phyloP scores from a whole-genome alignment of 768 basidiomycete species.

The Candolleomyces aberdarensis region DNA sequence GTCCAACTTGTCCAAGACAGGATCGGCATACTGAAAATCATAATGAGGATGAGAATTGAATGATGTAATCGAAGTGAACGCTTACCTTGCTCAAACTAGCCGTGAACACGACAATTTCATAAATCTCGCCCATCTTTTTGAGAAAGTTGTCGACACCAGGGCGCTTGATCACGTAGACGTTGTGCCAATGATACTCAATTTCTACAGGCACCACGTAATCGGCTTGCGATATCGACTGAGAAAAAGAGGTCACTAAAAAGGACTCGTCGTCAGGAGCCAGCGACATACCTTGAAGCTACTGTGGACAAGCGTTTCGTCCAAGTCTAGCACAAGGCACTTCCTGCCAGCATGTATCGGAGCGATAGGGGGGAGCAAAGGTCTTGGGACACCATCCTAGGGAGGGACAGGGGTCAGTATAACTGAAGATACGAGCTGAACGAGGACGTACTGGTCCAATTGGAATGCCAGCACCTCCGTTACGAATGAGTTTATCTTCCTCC shows the following conservation, averaged over 20 bases:
- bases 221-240: conserved; percentile 86
- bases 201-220: conserved; percentile 99
- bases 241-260: conserved; percentile 11
- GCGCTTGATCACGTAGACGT: conserved; percentile 98
- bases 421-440: conserved; percentile 2
- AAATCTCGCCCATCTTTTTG: conserved; percentile 97
- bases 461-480: conserved; percentile 92
- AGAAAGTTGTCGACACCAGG: conserved; percentile 97
- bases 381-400: conserved; percentile 76
- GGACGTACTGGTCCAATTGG: conserved; percentile 82
- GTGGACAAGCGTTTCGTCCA: conserved; percentile 96
- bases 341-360: conserved; percentile 76
- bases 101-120: conserved; percentile 97
- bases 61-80: conserved; percentile 8
- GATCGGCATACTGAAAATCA: conserved; percentile 86
- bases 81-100: conserved; percentile 94
- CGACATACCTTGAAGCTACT: conserved; percentile 90
- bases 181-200: conserved; percentile 97
- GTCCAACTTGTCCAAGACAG: conserved; percentile 96
- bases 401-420: no score
- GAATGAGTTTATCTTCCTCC: conserved; percentile 86
- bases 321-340: conserved; percentile 94
- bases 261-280: not conserved
- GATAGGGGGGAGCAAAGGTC: conserved; percentile 86
- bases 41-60: conserved; percentile 10